A percentile compares a stretch with the other conserved stretches of the same genome.
Conservation (phyloP, 2,329 filamentous ascomycete genomes). For the Fusarium sp. region DNA sequence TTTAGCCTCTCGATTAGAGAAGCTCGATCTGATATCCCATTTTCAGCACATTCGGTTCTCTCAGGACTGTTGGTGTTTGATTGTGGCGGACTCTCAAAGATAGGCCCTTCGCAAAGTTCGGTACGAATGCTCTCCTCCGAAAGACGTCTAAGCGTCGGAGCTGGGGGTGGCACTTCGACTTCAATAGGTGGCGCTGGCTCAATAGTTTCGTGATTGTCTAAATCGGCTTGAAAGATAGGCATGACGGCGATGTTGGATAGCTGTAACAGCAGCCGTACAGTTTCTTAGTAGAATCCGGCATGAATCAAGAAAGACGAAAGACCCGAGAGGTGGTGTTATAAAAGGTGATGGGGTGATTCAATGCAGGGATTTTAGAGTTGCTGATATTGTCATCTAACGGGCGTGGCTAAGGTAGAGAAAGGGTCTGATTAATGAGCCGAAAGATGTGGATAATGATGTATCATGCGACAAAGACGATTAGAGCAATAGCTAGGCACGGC, state of each 20-base stretch:
- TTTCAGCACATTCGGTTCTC: constrained; percentile 39
- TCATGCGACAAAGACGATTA: constrained; percentile 37
- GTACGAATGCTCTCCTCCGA: constrained; percentile 71
- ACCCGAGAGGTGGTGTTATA: background rate
- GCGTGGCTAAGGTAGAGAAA: constrained; percentile 4
- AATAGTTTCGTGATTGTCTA: constrained; percentile 50
- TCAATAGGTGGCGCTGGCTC: constrained; percentile 35
- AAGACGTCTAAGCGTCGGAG: constrained; percentile 44
- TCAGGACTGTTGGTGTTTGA: constrained; percentile 39
- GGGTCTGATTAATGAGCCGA: constrained; percentile 20
- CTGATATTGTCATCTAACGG: background rate
- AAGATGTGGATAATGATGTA: constrained; percentile 37
- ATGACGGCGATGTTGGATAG: constrained; percentile 50
- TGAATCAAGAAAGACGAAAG: constrained; percentile 27
- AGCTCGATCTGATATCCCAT: constrained; percentile 68
- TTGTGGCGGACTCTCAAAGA: constrained; percentile 55
- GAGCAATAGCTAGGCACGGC: constrained; percentile 26
- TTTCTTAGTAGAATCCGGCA: constrained; percentile 26
- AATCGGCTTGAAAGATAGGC: constrained; percentile 68
- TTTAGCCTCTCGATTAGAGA: constrained; percentile 89
- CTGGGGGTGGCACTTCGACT: constrained; percentile 22
- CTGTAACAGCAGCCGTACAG: constrained; percentile 48
- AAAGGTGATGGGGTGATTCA: background rate
- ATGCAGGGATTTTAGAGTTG: constrained; percentile 23
- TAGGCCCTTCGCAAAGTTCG: constrained; percentile 68